Evolutionary conservation across 331 rosid species (phyloP), one percentile per base, ranked within the genome.

Genomic region (Spiraea crenata): DNA sequence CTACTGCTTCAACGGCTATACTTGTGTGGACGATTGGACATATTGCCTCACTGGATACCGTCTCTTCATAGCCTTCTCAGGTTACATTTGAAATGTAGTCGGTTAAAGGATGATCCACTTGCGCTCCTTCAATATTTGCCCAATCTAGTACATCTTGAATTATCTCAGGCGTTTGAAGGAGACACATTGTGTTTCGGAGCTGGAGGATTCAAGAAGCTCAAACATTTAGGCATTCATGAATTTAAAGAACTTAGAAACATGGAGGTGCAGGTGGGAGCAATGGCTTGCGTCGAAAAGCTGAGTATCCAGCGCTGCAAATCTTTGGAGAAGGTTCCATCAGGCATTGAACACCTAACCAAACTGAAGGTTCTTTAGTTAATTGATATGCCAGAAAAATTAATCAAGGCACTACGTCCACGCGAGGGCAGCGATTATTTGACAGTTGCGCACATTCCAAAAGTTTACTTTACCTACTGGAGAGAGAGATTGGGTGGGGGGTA

Each of bases 391-490:
- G 83, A 77, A 40, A 79, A 73, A 66, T 62, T 85, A 48, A 75
- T 82, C 76, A 65, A 54, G 65, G 74, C 81, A 31, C 73, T 85
- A 45, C 66, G 73, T 57, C 86, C 82, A 6, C 31, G 63, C 63
- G 79, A 73, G 10, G 85, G 85, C 3, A 41, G 49, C 48, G 85
- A 85, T 49, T 65, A 82, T 70, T 77, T 81, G 75, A 85, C 71
- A 72, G 77, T 85, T 60, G 79, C 83, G 59, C 85, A 85, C 16
- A 77, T 80, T 62, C 81, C 86, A 55, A 77, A 82, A 50, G 81
- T 85, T 38, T 85, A 80, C 72, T 82, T 80, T 63, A 79, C 89
- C 65, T 85, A 82, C 58, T 85, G 87, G 89, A 77, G 77, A 72
- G 31, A 25, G 31, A 25, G 85, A 82, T 46, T 84, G 80, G 25